phyloP scores from a whole-genome alignment of 2,329 filamentous ascomycete species.

The Talaromyces funiculosus region DNA sequence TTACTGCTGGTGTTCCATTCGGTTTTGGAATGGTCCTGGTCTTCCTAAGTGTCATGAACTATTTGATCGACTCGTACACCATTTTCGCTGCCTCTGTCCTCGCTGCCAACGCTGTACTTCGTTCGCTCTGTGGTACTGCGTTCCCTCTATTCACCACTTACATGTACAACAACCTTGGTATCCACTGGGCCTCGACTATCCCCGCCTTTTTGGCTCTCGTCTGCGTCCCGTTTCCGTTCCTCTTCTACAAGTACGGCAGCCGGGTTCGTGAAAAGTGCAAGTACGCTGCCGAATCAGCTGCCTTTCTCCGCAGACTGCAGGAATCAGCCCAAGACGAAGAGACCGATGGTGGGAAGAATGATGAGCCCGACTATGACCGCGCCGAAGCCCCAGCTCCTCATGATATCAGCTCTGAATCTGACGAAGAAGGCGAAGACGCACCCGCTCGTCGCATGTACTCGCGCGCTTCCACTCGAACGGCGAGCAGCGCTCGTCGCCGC shows the following conservation, averaged over 20 bases:
- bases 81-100: slow-evolving; percentile 40
- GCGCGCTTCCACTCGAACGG: slow-evolving; percentile 24
- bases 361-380: slow-evolving; percentile 25
- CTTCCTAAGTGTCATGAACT: slow-evolving; percentile 39
- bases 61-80: slow-evolving; percentile 41
- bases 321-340: slow-evolving; percentile 16
- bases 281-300: slow-evolving; percentile 33
- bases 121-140: slow-evolving; percentile 43
- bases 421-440: slow-evolving; percentile 16
- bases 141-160: slow-evolving; percentile 46
- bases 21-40: slow-evolving; percentile 40
- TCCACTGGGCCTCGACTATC: slow-evolving; percentile 45
- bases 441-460: slow-evolving; percentile 22
- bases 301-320: slow-evolving; percentile 34
- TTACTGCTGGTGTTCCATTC: slow-evolving; percentile 34
- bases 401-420: slow-evolving; percentile 22
- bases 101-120: slow-evolving; percentile 43
- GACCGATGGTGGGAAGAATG: slow-evolving; percentile 16
- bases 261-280: slow-evolving; percentile 38
- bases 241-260: slow-evolving; percentile 41
- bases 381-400: slow-evolving; percentile 28
- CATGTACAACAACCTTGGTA: slow-evolving; percentile 42
- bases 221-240: slow-evolving; percentile 41
- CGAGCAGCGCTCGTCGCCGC: slow-evolving; percentile 17
- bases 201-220: slow-evolving; percentile 43